Conservation (phyloP, 345 rosid genomes). For the Gossypioides kirkii region DNA sequence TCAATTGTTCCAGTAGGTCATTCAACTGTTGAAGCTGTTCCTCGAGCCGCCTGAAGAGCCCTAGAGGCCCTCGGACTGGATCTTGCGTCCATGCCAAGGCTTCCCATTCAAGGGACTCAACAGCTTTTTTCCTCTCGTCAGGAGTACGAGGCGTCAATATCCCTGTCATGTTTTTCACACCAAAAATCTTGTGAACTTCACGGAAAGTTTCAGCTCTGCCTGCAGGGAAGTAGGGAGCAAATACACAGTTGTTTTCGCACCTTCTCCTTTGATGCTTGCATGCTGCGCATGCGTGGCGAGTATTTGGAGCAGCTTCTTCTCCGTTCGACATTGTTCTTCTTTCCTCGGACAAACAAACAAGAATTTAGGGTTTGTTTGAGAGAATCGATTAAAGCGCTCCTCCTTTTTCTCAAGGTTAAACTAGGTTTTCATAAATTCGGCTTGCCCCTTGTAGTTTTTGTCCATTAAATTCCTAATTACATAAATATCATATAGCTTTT, state of each 20-base stretch:
- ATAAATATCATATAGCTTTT: too few species aligned
- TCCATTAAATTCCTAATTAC: not conserved
- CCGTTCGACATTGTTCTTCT: conserved; percentile 6
- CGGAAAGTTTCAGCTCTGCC: conserved; percentile 1
- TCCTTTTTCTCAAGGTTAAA: not conserved
- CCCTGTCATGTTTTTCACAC: conserved; percentile 17
- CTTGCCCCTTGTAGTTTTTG: not conserved
- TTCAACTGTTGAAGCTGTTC: conserved; percentile 7
- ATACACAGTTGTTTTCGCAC: conserved; percentile 22
- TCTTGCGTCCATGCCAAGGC: conserved; percentile 25
- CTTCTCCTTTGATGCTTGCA: conserved; percentile 15
- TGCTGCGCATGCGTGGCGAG: conserved; percentile 19
- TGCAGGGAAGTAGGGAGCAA: conserved; percentile 20
- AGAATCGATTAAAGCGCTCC: not conserved
- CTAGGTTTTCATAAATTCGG: not conserved
- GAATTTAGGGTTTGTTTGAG: not conserved
- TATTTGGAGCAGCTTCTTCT: not conserved
- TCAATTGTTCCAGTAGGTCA: not conserved
- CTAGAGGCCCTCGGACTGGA: conserved; percentile 24
- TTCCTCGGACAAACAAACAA: not conserved
- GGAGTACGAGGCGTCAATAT: not conserved
- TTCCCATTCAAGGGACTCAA: conserved; percentile 32
- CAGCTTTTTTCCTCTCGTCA: conserved; percentile 3
- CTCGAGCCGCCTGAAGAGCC: not conserved
- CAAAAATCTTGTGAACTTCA: conserved; percentile 21